Conservation (phyloP, 192 early-diverging fungal genomes). For the Tieghemiomyces parasiticus region DNA sequence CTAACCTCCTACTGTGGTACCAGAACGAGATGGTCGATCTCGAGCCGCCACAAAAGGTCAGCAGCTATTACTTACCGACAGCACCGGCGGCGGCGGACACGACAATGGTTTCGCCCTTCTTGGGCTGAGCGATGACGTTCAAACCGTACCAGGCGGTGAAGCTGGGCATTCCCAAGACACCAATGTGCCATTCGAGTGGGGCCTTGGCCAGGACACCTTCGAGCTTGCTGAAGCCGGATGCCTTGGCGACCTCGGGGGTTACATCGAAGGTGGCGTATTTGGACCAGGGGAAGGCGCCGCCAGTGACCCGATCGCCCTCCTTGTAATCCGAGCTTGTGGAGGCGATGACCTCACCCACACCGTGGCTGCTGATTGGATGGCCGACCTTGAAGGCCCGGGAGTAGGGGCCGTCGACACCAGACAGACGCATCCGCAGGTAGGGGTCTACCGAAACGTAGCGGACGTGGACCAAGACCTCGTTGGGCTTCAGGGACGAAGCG, state of each 20-base stretch:
- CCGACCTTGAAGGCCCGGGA: constrained; percentile 35
- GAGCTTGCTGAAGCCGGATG: constrained; percentile 20
- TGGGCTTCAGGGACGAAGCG: background rate
- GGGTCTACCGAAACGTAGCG: constrained; percentile 61
- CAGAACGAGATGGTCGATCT: no score
- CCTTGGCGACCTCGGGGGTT: constrained; percentile 12
- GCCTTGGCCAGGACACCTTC: constrained; percentile 22
- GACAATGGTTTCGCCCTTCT: constrained; percentile 68
- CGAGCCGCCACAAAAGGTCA: background rate
- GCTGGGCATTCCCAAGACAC: constrained; percentile 67
- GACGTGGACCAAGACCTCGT: constrained; percentile 33
- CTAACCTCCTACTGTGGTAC: no score
- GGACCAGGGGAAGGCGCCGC: constrained; percentile 36
- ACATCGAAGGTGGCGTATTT: constrained; percentile 32
- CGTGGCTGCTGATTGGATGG: constrained; percentile 40
- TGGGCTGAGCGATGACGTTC: constrained; percentile 46
- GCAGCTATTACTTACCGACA: constrained; percentile 31
- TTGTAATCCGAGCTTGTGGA: constrained; percentile 38
- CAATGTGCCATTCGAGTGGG: constrained; percentile 39
- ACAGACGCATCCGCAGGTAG: constrained; percentile 59
- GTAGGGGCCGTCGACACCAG: constrained; percentile 25
- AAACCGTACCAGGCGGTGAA: constrained; percentile 63
- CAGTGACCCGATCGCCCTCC: constrained; percentile 48
- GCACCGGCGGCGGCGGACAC: constrained; percentile 72
- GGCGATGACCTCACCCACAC: constrained; percentile 46